Base-by-base conservation (phyloP, 139 green algal species). In the Chlorella vulgaris region DNA sequence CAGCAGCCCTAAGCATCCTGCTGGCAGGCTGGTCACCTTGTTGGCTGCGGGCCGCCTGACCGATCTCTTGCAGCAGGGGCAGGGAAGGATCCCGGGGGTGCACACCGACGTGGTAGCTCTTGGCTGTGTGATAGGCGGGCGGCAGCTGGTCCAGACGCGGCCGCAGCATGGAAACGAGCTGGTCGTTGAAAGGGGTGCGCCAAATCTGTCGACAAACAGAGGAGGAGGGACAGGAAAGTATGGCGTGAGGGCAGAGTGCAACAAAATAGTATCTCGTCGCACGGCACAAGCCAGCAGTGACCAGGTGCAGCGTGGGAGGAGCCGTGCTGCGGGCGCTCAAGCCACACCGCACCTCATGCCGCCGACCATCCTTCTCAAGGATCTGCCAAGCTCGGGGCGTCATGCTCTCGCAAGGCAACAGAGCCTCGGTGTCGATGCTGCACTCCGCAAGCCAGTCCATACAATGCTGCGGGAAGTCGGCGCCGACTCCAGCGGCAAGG, bases 301-400 rank as follows among this genome's bases (percentile, higher is more conserved):
- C n/a, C n/a, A n/a, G n/a, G n/a, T n/a, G n/a, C n/a, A n/a, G n/a
- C n/a, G n/a, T n/a, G n/a, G n/a, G n/a, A n/a, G n/a, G n/a, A n/a
- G n/a, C n/a, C n/a, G n/a, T n/a, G n/a, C n/a, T n/a, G n/a, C n/a
- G n/a, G n/a, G n/a, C 40, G 19, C 38, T 28, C 22, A 40, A 19
- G 33, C 24, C 10, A 19, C 50, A 31, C 43, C 47, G 13, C 51
- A 91, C 89, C 86, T 93, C 84, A 18, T 87, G 89, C 39, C 89
- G 65, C 5, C 85, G 81, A 0, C 91, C 91, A 50, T 92, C 90
- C 18, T 86, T 43, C 65, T 94, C 91, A 40, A 91, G 83, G n/a
- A 94, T 65, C 81, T 91, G 88, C 91, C 91, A 94, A 6, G 91
- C 91, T 0, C 91, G 83, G 0, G 91, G 91, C 22, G 91, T 93